Evolutionary conservation across 164 flowering plant genomes (phyloP), one percentile per base, ranked within the genome.

Genomic region (Aristolochia contorta): DNA sequence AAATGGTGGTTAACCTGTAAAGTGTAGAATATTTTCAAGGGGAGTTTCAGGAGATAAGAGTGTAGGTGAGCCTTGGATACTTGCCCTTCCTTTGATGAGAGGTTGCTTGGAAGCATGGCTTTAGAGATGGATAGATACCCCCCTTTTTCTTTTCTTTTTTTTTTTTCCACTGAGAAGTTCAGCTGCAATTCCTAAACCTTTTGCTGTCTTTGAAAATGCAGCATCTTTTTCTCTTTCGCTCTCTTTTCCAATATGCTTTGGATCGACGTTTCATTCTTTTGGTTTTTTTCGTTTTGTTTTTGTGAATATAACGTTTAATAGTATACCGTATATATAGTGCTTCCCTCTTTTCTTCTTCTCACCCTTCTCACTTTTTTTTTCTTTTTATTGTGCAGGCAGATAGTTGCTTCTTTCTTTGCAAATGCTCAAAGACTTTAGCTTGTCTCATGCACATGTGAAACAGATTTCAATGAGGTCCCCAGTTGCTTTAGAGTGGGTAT

Each of bases 141-240:
- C 5, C 59, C 30, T 54, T 63, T 63, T 68, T 58, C 56, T 57
- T 62, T 54, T 54, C 47, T 63, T 63, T 68, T 58, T 48, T 57
- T 62, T 54, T 54, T 24, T 27, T 27, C 30, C 24, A 25, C 54
- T 50, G 19, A 23, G 24, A 27, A 50, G 65, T 10, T 37, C 30
- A 60, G 61, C 56, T 56, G 62, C 67, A 66, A 50, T 62, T 71
- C 61, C 64, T 54, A 59, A 62, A 64, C 65, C 66, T 70, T 70
- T 69, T 59, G 14, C 47, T 49, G 2, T 20, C 45, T 46, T 55
- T 45, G 21, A 16, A 50, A 64, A 57, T 15, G 49, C 45, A 51
- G 43, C 68, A 43, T 58, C 33, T 65, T 50, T 50, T 50, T 12
- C 32, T 54, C 57, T 8, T 15, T 54, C 30, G 5, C 30, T 54